phyloP scores from a whole-genome alignment of 495 filamentous ascomycete species.

The Lasiosphaeris hirsuta region DNA sequence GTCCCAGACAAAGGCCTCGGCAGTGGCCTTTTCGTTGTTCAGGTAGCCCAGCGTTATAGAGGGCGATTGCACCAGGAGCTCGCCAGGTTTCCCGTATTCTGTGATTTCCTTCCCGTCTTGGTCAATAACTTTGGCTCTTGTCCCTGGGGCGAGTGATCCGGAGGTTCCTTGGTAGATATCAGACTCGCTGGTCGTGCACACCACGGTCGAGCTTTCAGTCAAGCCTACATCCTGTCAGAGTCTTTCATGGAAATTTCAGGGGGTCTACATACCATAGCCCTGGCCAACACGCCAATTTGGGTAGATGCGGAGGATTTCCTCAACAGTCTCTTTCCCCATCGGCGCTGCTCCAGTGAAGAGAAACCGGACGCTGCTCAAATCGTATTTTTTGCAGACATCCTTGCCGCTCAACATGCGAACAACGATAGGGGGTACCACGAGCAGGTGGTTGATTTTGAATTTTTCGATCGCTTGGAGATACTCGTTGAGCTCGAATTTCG shows the following conservation, averaged over 20 bases:
- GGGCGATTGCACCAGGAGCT: slow-evolving; percentile 72
- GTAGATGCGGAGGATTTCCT: slow-evolving; percentile 61
- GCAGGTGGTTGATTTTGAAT: slow-evolving; percentile 68
- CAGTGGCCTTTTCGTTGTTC: slow-evolving; percentile 77
- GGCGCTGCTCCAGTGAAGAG: slow-evolving; percentile 84
- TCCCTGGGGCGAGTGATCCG: slow-evolving; percentile 66
- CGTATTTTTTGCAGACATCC: slow-evolving; percentile 61
- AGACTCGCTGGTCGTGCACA: slow-evolving; percentile 58
- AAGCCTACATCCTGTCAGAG: slow-evolving; percentile 48
- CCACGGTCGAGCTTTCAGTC: slow-evolving; percentile 78
- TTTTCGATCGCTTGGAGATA: slow-evolving; percentile 66
- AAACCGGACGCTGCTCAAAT: slow-evolving; percentile 63
- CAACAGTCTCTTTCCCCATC: slow-evolving; percentile 72
- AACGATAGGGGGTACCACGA: slow-evolving; percentile 81
- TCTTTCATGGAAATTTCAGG: background rate
- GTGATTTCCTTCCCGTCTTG: slow-evolving; percentile 74
- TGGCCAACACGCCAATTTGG: slow-evolving; percentile 68
- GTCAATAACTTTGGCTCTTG: slow-evolving; percentile 66
- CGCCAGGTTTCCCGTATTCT: slow-evolving; percentile 71
- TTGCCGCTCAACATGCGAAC: slow-evolving; percentile 72
- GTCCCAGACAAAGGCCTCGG: slow-evolving; percentile 73
- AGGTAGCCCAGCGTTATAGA: slow-evolving; percentile 80
- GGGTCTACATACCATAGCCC: slow-evolving; percentile 63
- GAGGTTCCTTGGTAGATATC: slow-evolving; percentile 73
- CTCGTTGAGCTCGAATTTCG: slow-evolving; percentile 72